These are phyloP conservation scores for Microcera coccophila DNA, from an alignment of 2,329 filamentous ascomycete species.

Conservation along the genomic window DNA sequence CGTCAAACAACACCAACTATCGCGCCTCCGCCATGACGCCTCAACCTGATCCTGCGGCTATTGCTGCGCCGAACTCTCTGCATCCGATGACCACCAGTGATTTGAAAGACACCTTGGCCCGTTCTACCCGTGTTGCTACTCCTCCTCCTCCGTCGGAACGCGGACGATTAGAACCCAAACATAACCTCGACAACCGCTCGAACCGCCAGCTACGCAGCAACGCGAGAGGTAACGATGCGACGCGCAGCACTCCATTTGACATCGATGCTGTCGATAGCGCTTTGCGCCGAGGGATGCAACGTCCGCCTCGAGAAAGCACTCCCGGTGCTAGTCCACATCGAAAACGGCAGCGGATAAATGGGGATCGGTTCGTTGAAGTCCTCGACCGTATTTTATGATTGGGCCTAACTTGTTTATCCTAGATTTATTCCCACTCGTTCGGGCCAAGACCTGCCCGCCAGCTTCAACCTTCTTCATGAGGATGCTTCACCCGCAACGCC, in stretches of 20 bases:
- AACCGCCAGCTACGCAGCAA: slow-evolving; percentile 35
- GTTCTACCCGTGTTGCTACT: slow-evolving; percentile 39
- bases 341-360: slow-evolving; percentile 58
- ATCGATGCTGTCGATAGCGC: slow-evolving; percentile 49
- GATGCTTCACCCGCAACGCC: slow-evolving; percentile 91
- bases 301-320: slow-evolving; percentile 49
- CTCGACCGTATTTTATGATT: background rate
- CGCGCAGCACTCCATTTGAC: slow-evolving; percentile 41
- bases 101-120: slow-evolving; percentile 29
- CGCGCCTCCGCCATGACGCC: slow-evolving; percentile 31
- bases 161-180: slow-evolving; percentile 40
- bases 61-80: slow-evolving; percentile 29
- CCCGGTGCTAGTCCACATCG: slow-evolving; percentile 53
- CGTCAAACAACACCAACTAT: slow-evolving; percentile 8
- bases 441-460: slow-evolving; percentile 88
- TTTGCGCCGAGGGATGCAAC: slow-evolving; percentile 49
- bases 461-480: slow-evolving; percentile 87
- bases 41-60: slow-evolving; percentile 27
- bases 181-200: slow-evolving; percentile 34
- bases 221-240: slow-evolving; percentile 34
- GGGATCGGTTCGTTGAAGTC: slow-evolving; percentile 49
- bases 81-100: slow-evolving; percentile 29
- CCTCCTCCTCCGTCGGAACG: slow-evolving; percentile 45
- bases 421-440: slow-evolving; percentile 95
- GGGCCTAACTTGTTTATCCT: slow-evolving; percentile 20